These are phyloP conservation scores for Rhynchospora breviuscula DNA, from an alignment of 176 grass and related monocot genomes.

Conservation along the genomic window DNA sequence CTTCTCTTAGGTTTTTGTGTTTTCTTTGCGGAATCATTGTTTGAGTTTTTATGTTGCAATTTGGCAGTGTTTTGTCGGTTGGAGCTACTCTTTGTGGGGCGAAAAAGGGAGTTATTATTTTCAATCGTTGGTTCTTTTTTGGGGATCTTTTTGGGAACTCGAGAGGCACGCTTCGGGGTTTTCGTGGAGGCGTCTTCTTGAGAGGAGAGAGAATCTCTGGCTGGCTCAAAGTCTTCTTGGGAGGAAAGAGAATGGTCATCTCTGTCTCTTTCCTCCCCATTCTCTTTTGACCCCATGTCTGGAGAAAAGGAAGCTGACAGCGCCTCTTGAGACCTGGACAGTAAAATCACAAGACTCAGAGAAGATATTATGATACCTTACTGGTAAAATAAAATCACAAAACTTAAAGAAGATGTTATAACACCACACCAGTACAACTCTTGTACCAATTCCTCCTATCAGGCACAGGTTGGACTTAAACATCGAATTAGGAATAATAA, in stretches of 20 bases:
- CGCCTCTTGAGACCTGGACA: not conserved
- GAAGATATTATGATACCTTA: not conserved
- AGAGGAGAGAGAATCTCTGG: constrained; percentile 28
- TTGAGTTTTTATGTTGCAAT: constrained; percentile 6
- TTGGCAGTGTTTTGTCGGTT: constrained; percentile 20
- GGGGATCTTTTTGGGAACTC: constrained; percentile 12
- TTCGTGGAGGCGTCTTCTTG: constrained; percentile 7
- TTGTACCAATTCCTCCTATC: not conserved
- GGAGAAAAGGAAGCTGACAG: not conserved
- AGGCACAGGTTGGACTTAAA: not conserved
- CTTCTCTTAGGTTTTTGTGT: not conserved
- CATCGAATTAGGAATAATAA: not conserved
- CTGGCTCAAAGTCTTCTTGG: constrained; percentile 24
- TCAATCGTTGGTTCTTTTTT: constrained; percentile 9
- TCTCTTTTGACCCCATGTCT: constrained; percentile 22
- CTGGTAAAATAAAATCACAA: not conserved
- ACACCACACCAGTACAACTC: not conserved
- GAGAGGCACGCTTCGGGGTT: constrained; percentile 1
- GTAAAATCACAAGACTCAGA: constrained; percentile 3
- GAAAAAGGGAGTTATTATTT: constrained; percentile 4
- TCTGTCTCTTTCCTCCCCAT: constrained; percentile 25
- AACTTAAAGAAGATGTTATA: not conserved
- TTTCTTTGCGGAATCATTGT: constrained; percentile 14
- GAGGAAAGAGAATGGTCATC: constrained; percentile 10
- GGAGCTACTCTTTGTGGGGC: constrained; percentile 19